Base-by-base conservation (phyloP, 257 asterid genomes). In the Solanum sejunctum region DNA sequence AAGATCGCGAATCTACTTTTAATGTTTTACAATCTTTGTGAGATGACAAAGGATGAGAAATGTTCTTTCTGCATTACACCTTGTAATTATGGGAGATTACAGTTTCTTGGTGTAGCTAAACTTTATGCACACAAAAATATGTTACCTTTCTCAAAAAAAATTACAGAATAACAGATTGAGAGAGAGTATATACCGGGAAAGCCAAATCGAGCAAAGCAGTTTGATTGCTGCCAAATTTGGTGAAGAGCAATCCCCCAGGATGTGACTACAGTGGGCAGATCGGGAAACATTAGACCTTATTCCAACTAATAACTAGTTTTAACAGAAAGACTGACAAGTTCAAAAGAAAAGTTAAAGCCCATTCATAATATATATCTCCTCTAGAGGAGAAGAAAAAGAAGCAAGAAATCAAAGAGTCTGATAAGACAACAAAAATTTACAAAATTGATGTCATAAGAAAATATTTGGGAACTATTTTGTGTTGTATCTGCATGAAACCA, bases 181-280 rank as follows among this genome's bases (percentile, higher is more conserved):
- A 45, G 52, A 55, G 51, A 51, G 64, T 83, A 51, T 94, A 83
- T 92, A 95, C 99, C 87, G 98, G 97, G 88, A 95, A 96, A 82
- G 98, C 95, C 89, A 93, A 82, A 88, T 96, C 98, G 81, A 93
- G 96, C 90, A 92, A 88, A 54, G 96, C 95, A 85, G 98, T 94
- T 89, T 96, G 99, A 56, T 92, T 94, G 93, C 95, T 84, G 85
- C 97, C 98, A 86, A 92, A 91, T 87, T 93, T 95, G 75, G 98
- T 93, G 92, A 95, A 93, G 83, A 92, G 94, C 89, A 93, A 88
- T 83, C 98, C 91, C 10, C 99, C 93, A 61, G 98, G 93, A 82
- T 95, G 98, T 84, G 98, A 89, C 98, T 96, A 92, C 95, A 90
- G 15, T 26, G 41, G 15, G 70, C n/a, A 89, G 83, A 84, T 85